These are phyloP conservation scores for Chrysoporthe austroafricana DNA, from an alignment of 2,329 filamentous ascomycete genomes.

Conservation along the genomic window DNA sequence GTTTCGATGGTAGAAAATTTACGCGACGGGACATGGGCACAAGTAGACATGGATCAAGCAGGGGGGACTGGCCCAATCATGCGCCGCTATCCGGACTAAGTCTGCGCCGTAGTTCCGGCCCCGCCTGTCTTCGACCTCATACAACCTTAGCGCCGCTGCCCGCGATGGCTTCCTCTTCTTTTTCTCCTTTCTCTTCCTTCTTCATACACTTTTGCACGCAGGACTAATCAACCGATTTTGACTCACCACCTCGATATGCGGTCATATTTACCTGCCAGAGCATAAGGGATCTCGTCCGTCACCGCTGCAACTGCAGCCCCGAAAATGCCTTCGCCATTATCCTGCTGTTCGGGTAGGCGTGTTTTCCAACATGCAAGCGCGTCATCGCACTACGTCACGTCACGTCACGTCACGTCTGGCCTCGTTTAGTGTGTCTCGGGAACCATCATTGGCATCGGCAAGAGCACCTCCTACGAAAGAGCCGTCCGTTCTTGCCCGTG, in stretches of 20 bases:
- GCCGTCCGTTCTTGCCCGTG: neutral
- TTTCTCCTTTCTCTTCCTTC: slow-evolving; percentile 32
- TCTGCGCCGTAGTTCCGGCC: neutral
- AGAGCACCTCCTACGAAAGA: too few relatives aligned
- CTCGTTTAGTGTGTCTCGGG: too few relatives aligned
- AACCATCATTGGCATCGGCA: too few relatives aligned
- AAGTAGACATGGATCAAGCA: neutral
- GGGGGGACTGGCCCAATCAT: neutral
- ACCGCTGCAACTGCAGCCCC: slow-evolving; percentile 29
- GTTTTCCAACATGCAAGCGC: slow-evolving; percentile 21
- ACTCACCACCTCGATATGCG: slow-evolving; percentile 54
- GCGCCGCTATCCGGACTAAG: slow-evolving; percentile 7
- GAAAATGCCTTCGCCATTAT: slow-evolving; percentile 7
- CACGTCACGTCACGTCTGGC: neutral
- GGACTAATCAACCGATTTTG: slow-evolving; percentile 64
- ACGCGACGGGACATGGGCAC: slow-evolving; percentile 9
- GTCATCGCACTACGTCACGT: neutral
- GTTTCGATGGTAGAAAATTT: slow-evolving; percentile 17
- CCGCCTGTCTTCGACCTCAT: neutral
- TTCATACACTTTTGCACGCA: slow-evolving; percentile 54
- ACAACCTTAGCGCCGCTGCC: neutral
- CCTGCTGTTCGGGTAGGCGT: slow-evolving; percentile 24
- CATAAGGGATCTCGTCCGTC: slow-evolving; percentile 36
- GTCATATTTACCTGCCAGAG: slow-evolving; percentile 67
- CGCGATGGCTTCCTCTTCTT: slow-evolving; percentile 26